Base-by-base conservation (phyloP, 352 stramenopile genomes). In the Pythium vanterpoolii region DNA sequence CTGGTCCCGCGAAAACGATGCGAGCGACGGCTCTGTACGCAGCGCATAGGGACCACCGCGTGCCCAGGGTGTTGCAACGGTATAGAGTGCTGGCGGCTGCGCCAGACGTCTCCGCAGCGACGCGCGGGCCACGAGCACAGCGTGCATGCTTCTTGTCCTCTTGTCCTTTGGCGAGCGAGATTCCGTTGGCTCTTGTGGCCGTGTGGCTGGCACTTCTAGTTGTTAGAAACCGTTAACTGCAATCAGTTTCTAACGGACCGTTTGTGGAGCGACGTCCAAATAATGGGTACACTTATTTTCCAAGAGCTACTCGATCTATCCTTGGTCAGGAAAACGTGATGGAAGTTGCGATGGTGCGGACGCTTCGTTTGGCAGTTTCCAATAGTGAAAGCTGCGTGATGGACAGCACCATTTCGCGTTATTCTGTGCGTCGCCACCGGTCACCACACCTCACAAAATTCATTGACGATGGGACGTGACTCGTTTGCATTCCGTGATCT, bases 401-500 rank as follows among this genome's bases (percentile, higher is more conserved):
- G 9, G 34, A 42, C 34, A 18, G 13, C 14, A 18, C 34, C 47
- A 43, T 34, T 51, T 23, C 44, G 26, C 27, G 44, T 39, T 51
- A 23, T 4, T 49, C 26, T 19, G 19, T 19, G n/a, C 14, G 6
- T 55, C 45, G 48, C 38, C 33, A 56, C 36, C n/a, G 28, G n/a
- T 18, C 42, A 9, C 31, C 2, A 14, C 19, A 30, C 8, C 13
- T 19, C 24, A 18, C n/a, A 23, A 28, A 4, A 19, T 26, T n/a
- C 7, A 9, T 7, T 7, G n/a, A 33, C 13, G 21, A 71, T 71
- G 63, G 45, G 34, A 2, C 63, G 63, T 48, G 56, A 3, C n/a
- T 36, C 46, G 26, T 71, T 45, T 47, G 63, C 63, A 26, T 71
- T 64, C 43, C 63, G 63, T 8, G 63, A 71, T 26, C 48, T 66